phyloP scores from a whole-genome alignment of 441 rosid genomes.

The Raphanus hybrid region DNA sequence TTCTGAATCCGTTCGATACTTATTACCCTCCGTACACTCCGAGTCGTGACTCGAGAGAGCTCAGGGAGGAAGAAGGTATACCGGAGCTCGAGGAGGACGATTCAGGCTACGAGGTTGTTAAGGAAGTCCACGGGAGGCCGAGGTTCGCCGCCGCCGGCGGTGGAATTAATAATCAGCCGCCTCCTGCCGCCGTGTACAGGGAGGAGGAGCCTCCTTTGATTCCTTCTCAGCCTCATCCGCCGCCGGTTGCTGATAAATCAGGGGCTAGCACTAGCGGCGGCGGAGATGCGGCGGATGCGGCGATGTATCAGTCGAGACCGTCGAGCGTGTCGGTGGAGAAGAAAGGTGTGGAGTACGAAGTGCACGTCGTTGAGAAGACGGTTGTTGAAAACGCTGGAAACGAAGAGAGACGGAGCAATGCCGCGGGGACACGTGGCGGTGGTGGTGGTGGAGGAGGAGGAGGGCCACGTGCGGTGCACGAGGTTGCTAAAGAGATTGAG shows the following conservation, averaged over 20 bases:
- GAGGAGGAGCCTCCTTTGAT: slow-evolving; percentile 34
- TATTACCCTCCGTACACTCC: slow-evolving; percentile 54
- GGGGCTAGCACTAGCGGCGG: slow-evolving; percentile 38
- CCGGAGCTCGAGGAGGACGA: slow-evolving; percentile 95
- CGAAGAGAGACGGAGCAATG: slow-evolving; percentile 51
- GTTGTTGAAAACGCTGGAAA: slow-evolving; percentile 54
- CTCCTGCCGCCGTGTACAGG: slow-evolving; percentile 25
- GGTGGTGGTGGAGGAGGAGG: slow-evolving; percentile 34
- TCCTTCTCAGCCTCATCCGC: slow-evolving; percentile 34
- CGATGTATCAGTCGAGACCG: slow-evolving; percentile 67
- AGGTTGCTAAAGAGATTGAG: slow-evolving; percentile 76
- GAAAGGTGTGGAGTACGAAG: slow-evolving; percentile 40
- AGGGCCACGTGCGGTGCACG: slow-evolving; percentile 53
- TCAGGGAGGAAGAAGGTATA: slow-evolving; percentile 91
- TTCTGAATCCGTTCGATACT: slow-evolving; percentile 69
- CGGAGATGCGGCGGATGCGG: slow-evolving; percentile 41
- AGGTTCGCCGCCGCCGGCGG: slow-evolving; percentile 41
- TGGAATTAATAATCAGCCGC: slow-evolving; percentile 32
- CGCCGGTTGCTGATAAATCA: slow-evolving; percentile 39
- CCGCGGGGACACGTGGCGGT: slow-evolving; percentile 28
- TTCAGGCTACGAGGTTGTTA: slow-evolving; percentile 72
- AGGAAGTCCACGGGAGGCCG: slow-evolving; percentile 64
- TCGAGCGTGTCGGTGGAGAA: slow-evolving; percentile 46
- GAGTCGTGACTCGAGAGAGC: slow-evolving; percentile 71
- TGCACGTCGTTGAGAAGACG: slow-evolving; percentile 46